Percentiles rank a stretch among this genome's conserved stretches.
Evolutionary conservation across 345 rosid genomes (phyloP).

Genomic region (Adansonia digitata): DNA sequence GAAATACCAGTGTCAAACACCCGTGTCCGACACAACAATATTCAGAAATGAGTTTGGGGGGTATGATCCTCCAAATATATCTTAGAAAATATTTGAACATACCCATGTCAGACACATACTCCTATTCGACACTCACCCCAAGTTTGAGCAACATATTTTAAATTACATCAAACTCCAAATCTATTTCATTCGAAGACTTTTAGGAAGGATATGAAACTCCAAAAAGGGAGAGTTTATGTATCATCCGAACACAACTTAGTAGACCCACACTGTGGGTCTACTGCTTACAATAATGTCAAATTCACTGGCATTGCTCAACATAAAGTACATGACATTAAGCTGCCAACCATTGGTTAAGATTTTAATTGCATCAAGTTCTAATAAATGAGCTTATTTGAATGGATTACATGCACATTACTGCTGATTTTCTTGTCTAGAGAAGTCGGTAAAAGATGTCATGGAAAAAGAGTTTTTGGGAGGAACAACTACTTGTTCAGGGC

Average conservation of each 20-base stretch:
- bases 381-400: neutral
- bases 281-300: neutral
- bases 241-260: neutral
- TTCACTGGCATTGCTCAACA: neutral
- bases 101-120: no score
- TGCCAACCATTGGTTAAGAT: neutral
- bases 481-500: neutral
- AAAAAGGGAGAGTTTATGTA: neutral
- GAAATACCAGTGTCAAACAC: no score
- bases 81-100: no score
- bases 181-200: neutral
- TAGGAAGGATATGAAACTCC: neutral
- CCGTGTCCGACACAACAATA: no score
- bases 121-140: no score
- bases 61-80: no score
- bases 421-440: neutral
- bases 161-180: neutral
- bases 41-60: no score
- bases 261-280: neutral
- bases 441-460: neutral
- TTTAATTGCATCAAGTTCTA: neutral
- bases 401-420: neutral
- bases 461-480: neutral
- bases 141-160: no score
- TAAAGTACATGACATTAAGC: neutral